Conservation (phyloP, 2,329 filamentous ascomycete genomes). For the Juglanconis oblonga region DNA sequence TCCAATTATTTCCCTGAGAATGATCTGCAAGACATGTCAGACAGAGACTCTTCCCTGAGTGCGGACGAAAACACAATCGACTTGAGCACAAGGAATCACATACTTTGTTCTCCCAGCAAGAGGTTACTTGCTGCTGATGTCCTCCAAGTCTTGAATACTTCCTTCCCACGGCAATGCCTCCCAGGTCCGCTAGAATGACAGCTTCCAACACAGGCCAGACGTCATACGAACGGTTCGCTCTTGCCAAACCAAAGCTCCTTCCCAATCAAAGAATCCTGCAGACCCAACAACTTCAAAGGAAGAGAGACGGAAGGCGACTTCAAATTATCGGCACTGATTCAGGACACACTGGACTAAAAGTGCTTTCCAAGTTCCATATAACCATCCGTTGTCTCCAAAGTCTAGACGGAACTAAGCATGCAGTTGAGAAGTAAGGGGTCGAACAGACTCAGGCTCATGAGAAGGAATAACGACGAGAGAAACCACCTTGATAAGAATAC, state of each 20-base stretch:
- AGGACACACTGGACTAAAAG: background rate
- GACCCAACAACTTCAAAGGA: background rate
- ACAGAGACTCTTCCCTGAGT: background rate
- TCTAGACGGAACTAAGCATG: background rate
- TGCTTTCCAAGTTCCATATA: background rate
- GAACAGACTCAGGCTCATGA: background rate
- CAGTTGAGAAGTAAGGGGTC: background rate
- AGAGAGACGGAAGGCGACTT: background rate
- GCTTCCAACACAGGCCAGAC: background rate
- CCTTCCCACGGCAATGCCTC: background rate
- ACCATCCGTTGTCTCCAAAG: background rate
- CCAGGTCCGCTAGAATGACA: background rate
- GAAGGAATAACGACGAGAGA: background rate
- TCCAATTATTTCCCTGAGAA: background rate
- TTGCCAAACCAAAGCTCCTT: background rate
- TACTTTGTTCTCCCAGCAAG: background rate
- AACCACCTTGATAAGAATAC: slow-evolving; percentile 7
- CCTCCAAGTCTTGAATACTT: background rate
- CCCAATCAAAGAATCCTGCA: background rate
- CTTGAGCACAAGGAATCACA: background rate
- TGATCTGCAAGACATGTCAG: background rate
- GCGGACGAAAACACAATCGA: background rate
- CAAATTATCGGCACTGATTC: background rate
- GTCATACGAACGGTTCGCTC: no score
- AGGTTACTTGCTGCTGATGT: background rate